A percentile compares a stretch with the other conserved stretches of the same genome.
Evolutionary conservation across 768 basidiomycete species (phyloP).

Genomic region (Mycena polygramma): DNA sequence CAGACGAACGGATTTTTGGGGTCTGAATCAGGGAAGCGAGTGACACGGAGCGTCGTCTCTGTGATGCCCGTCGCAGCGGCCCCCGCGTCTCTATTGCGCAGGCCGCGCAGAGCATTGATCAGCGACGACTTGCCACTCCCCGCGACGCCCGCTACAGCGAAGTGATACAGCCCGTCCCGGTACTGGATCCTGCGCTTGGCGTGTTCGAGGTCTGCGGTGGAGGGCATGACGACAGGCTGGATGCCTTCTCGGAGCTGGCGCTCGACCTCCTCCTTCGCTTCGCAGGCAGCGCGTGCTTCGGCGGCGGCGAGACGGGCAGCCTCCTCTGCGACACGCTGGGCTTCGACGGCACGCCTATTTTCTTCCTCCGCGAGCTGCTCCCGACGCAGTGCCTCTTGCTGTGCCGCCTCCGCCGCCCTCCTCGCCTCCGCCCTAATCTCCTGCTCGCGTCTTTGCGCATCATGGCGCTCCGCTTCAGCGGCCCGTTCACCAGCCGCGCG

Average conservation of each 20-base stretch:
- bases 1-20: conserved; percentile 43
- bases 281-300: conserved; percentile 6
- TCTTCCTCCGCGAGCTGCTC: conserved; percentile 46
- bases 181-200: conserved; percentile 34
- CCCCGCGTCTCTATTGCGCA: conserved; percentile 37
- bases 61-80: conserved; percentile 46
- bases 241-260: conserved; percentile 33
- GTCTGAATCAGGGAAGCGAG: conserved; percentile 44
- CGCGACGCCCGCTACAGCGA: conserved; percentile 49
- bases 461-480: conserved; percentile 10
- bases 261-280: conserved; percentile 12
- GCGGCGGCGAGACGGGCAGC: conserved; percentile 7
- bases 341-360: conserved; percentile 13
- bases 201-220: conserved; percentile 36
- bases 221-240: conserved; percentile 47
- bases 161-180: conserved; percentile 46
- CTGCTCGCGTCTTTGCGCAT: conserved; percentile 18
- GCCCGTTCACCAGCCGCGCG: not conserved
- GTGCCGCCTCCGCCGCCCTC: conserved; percentile 33
- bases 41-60: conserved; percentile 45
- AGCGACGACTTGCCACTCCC: conserved; percentile 55
- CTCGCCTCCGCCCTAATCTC: conserved; percentile 21
- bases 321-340: conserved; percentile 17
- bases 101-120: conserved; percentile 51
- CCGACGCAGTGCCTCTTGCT: conserved; percentile 46